These are phyloP conservation scores for Glonium stellatum DNA, from an alignment of 495 filamentous ascomycete species.

Conservation along the genomic window DNA sequence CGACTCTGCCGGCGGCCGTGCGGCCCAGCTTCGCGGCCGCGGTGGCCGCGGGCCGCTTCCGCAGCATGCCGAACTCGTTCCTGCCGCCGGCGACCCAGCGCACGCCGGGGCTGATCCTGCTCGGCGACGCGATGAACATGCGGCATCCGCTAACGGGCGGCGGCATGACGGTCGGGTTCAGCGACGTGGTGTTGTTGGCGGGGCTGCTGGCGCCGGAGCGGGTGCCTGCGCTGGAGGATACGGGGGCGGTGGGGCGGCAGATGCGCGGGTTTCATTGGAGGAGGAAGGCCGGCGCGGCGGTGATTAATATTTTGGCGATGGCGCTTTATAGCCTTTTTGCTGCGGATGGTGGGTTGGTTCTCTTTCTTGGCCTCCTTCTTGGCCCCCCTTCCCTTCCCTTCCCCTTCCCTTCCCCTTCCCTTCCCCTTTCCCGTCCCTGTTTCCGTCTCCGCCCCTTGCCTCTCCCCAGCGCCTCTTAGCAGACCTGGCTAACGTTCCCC, in stretches of 20 bases:
- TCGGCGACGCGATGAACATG: slow-evolving; percentile 96
- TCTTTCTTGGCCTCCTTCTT: background rate
- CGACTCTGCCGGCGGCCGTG: slow-evolving; percentile 63
- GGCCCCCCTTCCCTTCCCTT: background rate
- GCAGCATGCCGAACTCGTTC: slow-evolving; percentile 90
- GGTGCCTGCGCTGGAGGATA: slow-evolving; percentile 64
- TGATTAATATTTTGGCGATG: slow-evolving; percentile 94
- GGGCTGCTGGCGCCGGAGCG: slow-evolving; percentile 58
- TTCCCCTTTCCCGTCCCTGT: too few species aligned
- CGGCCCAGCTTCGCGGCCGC: slow-evolving; percentile 69
- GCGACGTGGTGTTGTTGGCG: slow-evolving; percentile 72
- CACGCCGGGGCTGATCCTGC: slow-evolving; percentile 67
- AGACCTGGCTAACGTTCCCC: slow-evolving; percentile 1
- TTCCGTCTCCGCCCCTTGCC: too few species aligned
- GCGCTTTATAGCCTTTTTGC: slow-evolving; percentile 88
- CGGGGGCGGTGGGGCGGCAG: slow-evolving; percentile 53
- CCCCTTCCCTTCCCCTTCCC: background rate
- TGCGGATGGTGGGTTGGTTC: slow-evolving; percentile 53
- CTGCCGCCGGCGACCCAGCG: slow-evolving; percentile 67
- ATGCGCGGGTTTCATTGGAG: slow-evolving; percentile 80
- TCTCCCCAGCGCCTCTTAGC: too few species aligned
- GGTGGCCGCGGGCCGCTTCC: slow-evolving; percentile 62
- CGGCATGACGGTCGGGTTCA: slow-evolving; percentile 93
- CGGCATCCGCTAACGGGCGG: slow-evolving; percentile 89
- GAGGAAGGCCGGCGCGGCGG: slow-evolving; percentile 69